Evolutionary conservation across 257 asterid genomes (phyloP).

Genomic region (Solanum ossicruentum): DNA sequence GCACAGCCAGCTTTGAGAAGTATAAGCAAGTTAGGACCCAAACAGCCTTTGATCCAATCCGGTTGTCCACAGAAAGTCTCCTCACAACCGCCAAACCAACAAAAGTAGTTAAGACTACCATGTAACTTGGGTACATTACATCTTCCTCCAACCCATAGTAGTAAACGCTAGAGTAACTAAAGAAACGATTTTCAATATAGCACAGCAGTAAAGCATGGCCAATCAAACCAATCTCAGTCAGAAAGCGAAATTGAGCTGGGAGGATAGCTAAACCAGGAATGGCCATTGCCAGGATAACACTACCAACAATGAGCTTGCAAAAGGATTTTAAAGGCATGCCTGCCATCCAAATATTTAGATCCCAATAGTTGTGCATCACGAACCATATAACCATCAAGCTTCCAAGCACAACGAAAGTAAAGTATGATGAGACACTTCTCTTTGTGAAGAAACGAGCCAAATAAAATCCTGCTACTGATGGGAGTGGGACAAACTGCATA

Average conservation of each 20-base stretch:
- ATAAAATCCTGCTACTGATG: slow-evolving; percentile 83
- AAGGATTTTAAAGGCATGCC: slow-evolving; percentile 96
- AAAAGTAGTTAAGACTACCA: slow-evolving; percentile 84
- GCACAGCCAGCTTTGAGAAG: slow-evolving; percentile 76
- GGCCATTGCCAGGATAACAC: slow-evolving; percentile 79
- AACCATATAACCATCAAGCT: slow-evolving; percentile 96
- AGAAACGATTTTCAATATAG: slow-evolving; percentile 75
- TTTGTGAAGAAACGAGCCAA: slow-evolving; percentile 91
- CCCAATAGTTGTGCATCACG: slow-evolving; percentile 97
- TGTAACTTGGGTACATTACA: slow-evolving; percentile 95
- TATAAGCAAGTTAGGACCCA: slow-evolving; percentile 91
- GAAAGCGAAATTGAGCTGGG: slow-evolving; percentile 57
- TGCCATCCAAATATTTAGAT: slow-evolving; percentile 94
- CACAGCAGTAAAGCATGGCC: slow-evolving; percentile 82
- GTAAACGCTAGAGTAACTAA: slow-evolving; percentile 78
- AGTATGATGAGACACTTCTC: slow-evolving; percentile 78
- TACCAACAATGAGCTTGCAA: slow-evolving; percentile 89
- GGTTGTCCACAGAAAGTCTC: slow-evolving; percentile 67
- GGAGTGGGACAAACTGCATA: slow-evolving; percentile 91
- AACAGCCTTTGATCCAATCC: slow-evolving; percentile 78
- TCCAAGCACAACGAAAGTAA: slow-evolving; percentile 78
- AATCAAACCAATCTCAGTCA: slow-evolving; percentile 77
- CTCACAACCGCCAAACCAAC: slow-evolving; percentile 85
- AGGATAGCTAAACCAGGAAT: slow-evolving; percentile 94
- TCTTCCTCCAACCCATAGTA: slow-evolving; percentile 95